These are phyloP conservation scores for Xerocomellus intermedius DNA, from an alignment of 768 basidiomycete species.

Conservation along the genomic window DNA sequence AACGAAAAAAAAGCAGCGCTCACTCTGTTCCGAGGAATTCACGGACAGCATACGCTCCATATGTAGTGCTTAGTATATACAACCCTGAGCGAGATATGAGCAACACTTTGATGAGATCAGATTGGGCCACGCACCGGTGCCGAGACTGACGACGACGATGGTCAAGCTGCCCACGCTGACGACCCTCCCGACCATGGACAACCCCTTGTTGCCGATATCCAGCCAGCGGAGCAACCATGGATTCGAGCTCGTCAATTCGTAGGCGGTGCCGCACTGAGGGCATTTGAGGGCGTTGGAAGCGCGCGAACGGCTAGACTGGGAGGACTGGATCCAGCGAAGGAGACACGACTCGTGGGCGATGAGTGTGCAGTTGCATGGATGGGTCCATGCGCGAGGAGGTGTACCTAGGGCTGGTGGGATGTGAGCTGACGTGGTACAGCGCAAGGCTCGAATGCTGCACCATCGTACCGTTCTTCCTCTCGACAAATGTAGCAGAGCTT, in stretches of 20 bases:
- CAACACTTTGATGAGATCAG: background rate
- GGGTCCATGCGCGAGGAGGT: conserved; percentile 64
- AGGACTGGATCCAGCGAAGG: conserved; percentile 73
- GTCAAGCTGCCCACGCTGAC: conserved; percentile 52
- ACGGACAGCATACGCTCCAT: conserved; percentile 70
- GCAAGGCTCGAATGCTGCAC: conserved; percentile 16
- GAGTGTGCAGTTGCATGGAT: conserved; percentile 79
- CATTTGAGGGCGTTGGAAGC: conserved; percentile 69
- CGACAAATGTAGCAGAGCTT: conserved; percentile 82
- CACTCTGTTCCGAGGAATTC: conserved; percentile 71
- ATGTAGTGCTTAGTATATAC: conserved; percentile 55
- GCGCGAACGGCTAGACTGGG: conserved; percentile 57
- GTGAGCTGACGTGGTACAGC: background rate
- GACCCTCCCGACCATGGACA: conserved; percentile 52
- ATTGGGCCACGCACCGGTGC: conserved; percentile 50
- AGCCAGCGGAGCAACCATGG: conserved; percentile 51
- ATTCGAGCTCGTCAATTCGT: conserved; percentile 66
- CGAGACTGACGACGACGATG: conserved; percentile 51
- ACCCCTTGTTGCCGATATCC: conserved; percentile 46
- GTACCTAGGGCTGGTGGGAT: conserved; percentile 38
- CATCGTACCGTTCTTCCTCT: conserved; percentile 62
- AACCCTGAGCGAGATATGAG: conserved; percentile 35
- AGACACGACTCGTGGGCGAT: conserved; percentile 80
- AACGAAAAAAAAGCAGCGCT: conserved; percentile 14
- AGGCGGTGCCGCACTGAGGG: conserved; percentile 68